Evolutionary conservation across 1,284 basidiomycete genomes (phyloP).

Genomic region (Puccinia polysora): DNA sequence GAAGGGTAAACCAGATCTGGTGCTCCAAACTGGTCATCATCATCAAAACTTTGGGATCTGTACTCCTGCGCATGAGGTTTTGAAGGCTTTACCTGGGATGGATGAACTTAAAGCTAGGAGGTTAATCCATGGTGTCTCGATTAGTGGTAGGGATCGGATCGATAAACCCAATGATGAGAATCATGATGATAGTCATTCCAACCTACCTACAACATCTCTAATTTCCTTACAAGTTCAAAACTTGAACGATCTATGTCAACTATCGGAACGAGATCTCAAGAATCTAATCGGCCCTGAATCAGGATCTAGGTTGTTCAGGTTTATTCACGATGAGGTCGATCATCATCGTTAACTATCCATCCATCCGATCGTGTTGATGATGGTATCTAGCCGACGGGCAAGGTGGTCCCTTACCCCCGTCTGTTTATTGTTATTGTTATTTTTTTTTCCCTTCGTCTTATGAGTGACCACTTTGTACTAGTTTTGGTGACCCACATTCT

Average conservation of each 20-base stretch:
- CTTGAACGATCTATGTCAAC: constrained; percentile 30
- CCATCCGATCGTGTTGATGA: no score
- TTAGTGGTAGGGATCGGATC: background rate
- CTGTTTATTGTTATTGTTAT: background rate
- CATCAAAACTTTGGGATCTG: constrained; percentile 1
- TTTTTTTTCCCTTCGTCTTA: background rate
- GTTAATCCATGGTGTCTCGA: constrained; percentile 7
- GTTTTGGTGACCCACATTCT: no score
- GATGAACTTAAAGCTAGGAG: constrained; percentile 21
- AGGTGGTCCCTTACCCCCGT: background rate
- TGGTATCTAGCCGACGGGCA: no score
- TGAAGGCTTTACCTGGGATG: constrained; percentile 40
- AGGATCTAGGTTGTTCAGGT: constrained; percentile 23
- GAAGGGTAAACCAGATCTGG: constrained; percentile 45
- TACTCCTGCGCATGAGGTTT: constrained; percentile 34
- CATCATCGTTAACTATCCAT: constrained; percentile 2
- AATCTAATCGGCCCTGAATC: constrained; percentile 34
- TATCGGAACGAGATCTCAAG: constrained; percentile 31
- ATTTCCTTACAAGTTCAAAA: constrained; percentile 16
- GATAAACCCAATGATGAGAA: background rate
- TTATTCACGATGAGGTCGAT: constrained; percentile 40
- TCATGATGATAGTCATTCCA: no score
- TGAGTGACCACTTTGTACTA: background rate
- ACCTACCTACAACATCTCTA: background rate
- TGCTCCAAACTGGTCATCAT: constrained; percentile 3